Conservation (phyloP, 2,329 filamentous ascomycete species). For the Kalaharituber pfeilii region DNA sequence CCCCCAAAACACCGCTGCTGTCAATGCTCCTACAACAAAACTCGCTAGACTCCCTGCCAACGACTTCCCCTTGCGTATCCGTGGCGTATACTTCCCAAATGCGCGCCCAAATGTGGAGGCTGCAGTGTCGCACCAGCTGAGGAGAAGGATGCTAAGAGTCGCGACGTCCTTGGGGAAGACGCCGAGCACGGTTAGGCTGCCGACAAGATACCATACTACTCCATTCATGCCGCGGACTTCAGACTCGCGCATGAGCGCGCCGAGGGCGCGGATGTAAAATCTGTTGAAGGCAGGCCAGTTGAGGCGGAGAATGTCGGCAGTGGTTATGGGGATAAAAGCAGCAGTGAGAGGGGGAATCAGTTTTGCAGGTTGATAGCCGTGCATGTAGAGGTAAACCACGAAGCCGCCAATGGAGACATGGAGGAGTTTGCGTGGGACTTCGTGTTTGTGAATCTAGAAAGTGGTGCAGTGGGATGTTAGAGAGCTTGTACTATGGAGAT, state of each 20-base stretch:
- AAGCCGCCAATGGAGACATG: slow-evolving; percentile 96
- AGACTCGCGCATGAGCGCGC: slow-evolving; percentile 90
- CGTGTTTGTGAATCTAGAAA: slow-evolving; percentile 57
- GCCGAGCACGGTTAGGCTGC: slow-evolving; percentile 67
- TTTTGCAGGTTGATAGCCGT: slow-evolving; percentile 54
- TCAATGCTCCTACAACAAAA: slow-evolving; percentile 62
- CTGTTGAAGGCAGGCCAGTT: slow-evolving; percentile 65
- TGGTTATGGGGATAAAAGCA: slow-evolving; percentile 66
- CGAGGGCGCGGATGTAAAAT: slow-evolving; percentile 67
- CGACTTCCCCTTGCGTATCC: slow-evolving; percentile 74
- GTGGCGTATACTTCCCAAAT: slow-evolving; percentile 76
- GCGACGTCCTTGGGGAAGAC: slow-evolving; percentile 89
- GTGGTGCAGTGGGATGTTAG: background rate
- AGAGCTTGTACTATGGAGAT: background rate
- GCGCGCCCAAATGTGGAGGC: slow-evolving; percentile 84
- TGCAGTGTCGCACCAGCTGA: slow-evolving; percentile 96
- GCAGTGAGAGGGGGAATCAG: slow-evolving; percentile 71
- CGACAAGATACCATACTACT: slow-evolving; percentile 89
- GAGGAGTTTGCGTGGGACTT: slow-evolving; percentile 81
- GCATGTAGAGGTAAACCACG: slow-evolving; percentile 67
- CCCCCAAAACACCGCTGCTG: slow-evolving; percentile 77
- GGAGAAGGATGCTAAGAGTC: slow-evolving; percentile 70
- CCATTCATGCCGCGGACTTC: slow-evolving; percentile 92
- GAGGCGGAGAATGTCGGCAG: slow-evolving; percentile 67
- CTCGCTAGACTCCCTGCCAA: slow-evolving; percentile 76